Percentiles rank a stretch among this genome's conserved stretches.
These are phyloP conservation scores for Boechera divaricarpa DNA, from an alignment of 345 rosid species.

Conservation along the genomic window DNA sequence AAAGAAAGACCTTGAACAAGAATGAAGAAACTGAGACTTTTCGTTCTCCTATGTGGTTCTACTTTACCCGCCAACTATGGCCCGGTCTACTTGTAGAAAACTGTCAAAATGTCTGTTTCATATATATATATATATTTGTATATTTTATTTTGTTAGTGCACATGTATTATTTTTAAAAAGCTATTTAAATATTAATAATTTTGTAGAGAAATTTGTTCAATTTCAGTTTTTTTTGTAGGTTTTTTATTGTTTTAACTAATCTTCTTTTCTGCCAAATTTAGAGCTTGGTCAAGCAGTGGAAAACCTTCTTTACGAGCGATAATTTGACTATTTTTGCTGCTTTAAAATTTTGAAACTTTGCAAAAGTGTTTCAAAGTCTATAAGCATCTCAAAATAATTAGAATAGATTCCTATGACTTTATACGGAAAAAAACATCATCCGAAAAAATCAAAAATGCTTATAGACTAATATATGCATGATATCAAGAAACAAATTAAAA, in stretches of 20 bases:
- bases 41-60: constrained; percentile 37
- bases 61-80: constrained; percentile 46
- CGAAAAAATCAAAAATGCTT: neutral
- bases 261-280: neutral
- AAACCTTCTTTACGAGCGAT: neutral
- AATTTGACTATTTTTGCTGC: neutral
- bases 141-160: neutral
- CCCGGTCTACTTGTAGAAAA: constrained; percentile 38
- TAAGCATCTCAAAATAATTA: neutral
- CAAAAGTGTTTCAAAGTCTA: neutral
- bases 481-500: no score
- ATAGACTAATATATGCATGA: neutral
- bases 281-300: neutral
- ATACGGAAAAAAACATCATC: no score
- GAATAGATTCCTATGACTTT: no score
- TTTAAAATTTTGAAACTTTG: neutral
- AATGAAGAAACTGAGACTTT: constrained; percentile 33
- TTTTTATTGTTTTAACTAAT: neutral
- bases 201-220: neutral
- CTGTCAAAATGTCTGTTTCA: constrained; percentile 35
- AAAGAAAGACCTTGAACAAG: constrained; percentile 25
- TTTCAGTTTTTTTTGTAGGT: neutral
- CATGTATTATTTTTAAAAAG: neutral
- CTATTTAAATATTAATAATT: no score
- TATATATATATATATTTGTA: neutral